These are phyloP conservation scores for Aristolochia fimbriata DNA, from an alignment of 164 flowering plant genomes.

Conservation along the genomic window DNA sequence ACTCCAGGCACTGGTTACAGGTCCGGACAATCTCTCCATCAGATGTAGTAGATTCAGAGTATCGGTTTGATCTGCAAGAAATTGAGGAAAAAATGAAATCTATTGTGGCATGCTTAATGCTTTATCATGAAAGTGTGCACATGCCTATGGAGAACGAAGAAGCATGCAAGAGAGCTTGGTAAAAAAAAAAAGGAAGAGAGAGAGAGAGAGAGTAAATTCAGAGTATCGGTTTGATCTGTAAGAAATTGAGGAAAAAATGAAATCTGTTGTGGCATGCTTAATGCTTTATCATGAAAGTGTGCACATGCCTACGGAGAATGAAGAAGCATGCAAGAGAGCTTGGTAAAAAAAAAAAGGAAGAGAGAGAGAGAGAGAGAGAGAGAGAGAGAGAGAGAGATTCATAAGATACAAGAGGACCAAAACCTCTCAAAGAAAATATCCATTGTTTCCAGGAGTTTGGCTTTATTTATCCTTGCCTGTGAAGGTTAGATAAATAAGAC, in stretches of 20 bases:
- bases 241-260: background rate
- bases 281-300: no score
- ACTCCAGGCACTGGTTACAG: constrained; percentile 63
- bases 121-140: no score
- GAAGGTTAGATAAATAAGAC: constrained; percentile 1
- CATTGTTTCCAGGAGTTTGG: constrained; percentile 86
- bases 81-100: background rate
- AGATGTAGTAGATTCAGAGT: no score
- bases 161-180: no score
- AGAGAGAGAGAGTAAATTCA: no score
- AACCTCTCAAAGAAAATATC: constrained; percentile 80
- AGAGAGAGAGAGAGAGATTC: background rate
- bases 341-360: no score
- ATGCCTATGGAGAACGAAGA: no score
- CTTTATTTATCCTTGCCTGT: constrained; percentile 77
- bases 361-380: no score
- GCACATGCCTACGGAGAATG: no score
- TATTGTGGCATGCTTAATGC: background rate
- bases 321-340: no score
- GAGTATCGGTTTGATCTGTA: constrained; percentile 42
- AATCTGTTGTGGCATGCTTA: background rate
- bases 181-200: no score
- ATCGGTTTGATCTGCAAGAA: constrained; percentile 44
- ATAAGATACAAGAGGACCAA: background rate
- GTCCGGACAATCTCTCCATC: constrained; percentile 47